phyloP scores from a whole-genome alignment of 345 rosid genomes.

The Salix brachista region DNA sequence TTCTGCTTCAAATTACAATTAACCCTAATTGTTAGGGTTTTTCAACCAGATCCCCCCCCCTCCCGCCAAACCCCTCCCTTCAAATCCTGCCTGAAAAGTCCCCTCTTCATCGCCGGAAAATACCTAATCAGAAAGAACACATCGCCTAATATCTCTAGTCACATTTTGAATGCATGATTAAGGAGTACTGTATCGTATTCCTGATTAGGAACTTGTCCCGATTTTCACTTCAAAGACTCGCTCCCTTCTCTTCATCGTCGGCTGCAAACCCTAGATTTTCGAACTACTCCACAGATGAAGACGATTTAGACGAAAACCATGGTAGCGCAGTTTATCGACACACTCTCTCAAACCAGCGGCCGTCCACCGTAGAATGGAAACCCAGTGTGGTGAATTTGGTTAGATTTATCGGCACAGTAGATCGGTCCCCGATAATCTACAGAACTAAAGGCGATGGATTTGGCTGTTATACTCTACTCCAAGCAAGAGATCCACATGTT shows the following conservation, averaged over 20 bases:
- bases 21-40: background rate
- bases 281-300: slow-evolving; percentile 25
- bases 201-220: slow-evolving; percentile 24
- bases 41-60: background rate
- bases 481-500: slow-evolving; percentile 26
- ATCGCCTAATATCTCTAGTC: background rate
- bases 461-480: slow-evolving; percentile 44
- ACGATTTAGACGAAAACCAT: slow-evolving; percentile 17
- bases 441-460: slow-evolving; percentile 15
- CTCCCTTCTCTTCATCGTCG: slow-evolving; percentile 17
- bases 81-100: background rate
- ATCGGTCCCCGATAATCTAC: slow-evolving; percentile 21
- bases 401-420: slow-evolving; percentile 57
- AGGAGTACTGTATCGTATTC: slow-evolving; percentile 18
- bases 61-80: background rate
- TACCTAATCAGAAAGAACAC: background rate
- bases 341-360: slow-evolving; percentile 55
- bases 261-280: slow-evolving; percentile 22
- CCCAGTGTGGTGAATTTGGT: slow-evolving; percentile 35
- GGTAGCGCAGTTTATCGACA: slow-evolving; percentile 45
- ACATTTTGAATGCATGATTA: slow-evolving; percentile 36
- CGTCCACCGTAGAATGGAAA: slow-evolving; percentile 35
- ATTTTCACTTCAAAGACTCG: slow-evolving; percentile 19
- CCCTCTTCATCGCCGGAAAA: background rate
- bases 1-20: background rate